Base-by-base conservation (phyloP, 306 rosid genomes). In the Prunus mira region DNA sequence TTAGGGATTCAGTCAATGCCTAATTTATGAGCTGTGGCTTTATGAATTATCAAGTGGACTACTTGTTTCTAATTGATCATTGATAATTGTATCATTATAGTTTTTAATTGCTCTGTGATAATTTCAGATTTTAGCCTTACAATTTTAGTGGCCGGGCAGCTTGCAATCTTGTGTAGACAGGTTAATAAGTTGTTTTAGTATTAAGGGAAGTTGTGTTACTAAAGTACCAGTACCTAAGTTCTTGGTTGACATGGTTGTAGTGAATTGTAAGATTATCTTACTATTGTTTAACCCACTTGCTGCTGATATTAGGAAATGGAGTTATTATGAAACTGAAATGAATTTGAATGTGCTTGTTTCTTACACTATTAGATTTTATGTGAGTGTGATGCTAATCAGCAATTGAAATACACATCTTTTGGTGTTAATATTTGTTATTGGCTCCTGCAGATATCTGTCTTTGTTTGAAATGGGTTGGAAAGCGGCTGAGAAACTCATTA, bases 401-500 rank as follows among this genome's bases (percentile, higher is more conserved):
- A n/a, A 0, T 17, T 63, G 14, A 30, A 63, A 63, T 8, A 30
- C 6, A 0, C 6, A 63, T 5, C 0, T 43, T 43, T 41, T 5
- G 43, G 45, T 24, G 34, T 25, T 73, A 25, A 57, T 58, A 27
- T 58, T 10, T 73, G 55, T 17, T 8, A 28, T 14, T 73, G 76
- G 67, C 12, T 61, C 60, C 57, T 60, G 76, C 58, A 73, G 69
- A 6, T 27, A 73, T 22, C 4, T 24, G 58, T 18, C 8, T 60
- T 45, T 46, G 28, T 5, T 60, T 14, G 19, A 61, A 61, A 95
- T 92, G 98, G 97, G 98, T 77, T 90, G 97, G 98, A 95, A 95
- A 86, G 98, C 97, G 2, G 98, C 98, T 28, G 86, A 92, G 90
- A 95, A 95, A 80, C 97, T 95, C 64, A 84, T 95, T 52, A 86